Conservation (phyloP, 345 rosid species). For the Streptanthus diversifolius region DNA sequence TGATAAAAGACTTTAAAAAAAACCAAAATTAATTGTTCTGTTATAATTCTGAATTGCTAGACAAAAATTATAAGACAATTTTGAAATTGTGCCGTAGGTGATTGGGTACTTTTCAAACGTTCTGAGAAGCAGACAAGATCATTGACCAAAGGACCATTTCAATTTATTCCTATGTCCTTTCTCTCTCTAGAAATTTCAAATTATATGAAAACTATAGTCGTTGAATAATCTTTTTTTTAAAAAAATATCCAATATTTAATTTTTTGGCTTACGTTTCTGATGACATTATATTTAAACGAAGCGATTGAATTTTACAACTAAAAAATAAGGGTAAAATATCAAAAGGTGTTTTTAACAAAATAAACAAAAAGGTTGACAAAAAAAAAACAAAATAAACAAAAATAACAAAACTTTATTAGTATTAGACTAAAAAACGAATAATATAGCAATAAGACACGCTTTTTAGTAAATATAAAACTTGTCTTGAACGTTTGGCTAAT, state of each 20-base stretch:
- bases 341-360: neutral
- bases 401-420: too few species aligned
- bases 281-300: neutral
- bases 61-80: neutral
- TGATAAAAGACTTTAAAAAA: neutral
- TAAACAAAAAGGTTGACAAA: neutral
- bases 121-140: conserved; percentile 24
- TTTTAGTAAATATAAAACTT: too few species aligned
- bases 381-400: too few species aligned
- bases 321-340: neutral
- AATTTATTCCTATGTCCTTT: neutral
- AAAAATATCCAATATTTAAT: neutral
- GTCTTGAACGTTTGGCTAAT: too few species aligned
- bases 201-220: neutral
- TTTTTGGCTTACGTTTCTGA: neutral
- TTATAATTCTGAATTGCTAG: neutral
- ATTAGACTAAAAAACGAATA: too few species aligned
- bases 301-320: neutral
- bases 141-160: conserved; percentile 21
- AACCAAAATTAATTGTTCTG: neutral
- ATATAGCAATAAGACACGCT: too few species aligned
- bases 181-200: conserved; percentile 28
- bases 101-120: conserved; percentile 25
- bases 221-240: neutral
- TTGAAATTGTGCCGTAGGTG: neutral